Evolutionary conservation across 768 basidiomycete species (phyloP), one percentile per base, ranked within the genome.

Genomic region (Multifurca ochricompacta): DNA sequence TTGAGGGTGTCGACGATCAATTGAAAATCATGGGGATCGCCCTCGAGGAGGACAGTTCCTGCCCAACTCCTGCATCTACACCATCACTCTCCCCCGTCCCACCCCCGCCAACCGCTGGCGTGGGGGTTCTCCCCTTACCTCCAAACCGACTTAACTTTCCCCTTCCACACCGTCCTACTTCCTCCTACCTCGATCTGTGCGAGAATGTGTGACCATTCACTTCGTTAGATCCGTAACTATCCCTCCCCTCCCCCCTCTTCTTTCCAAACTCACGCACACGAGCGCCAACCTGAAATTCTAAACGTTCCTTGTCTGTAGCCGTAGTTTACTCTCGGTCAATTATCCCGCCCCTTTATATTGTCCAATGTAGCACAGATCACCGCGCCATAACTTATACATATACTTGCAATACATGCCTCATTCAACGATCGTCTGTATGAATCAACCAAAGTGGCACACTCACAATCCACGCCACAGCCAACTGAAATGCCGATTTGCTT

Each of bases 141-240:
- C 21, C 32, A 2, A 13, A 7, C n/a, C 30, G 56, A 37, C 50
- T 48, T 19, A 8, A 57, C 6, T 40, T 45, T 6, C 45, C 50
- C 7, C 50, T 56, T 36, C 55, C 56, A 11, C 56, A 57, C 16
- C 50, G 39, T 2, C 56, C 56, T 3, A 44, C 34, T 2, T 37
- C 45, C 4, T 47, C 50, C 23, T 28, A 21, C 19, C 21, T 19
- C 19, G 40, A 48, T 48, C 5, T 6, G 14, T 34, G 27, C 4
- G 50, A 52, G 19, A 30, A 35, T 3, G 45, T 52, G 31, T 57
- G 28, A 57, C 5, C 11, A 36, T 14, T 25, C 4, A 1, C 16
- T 48, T 4, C 25, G 30, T 10, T 2, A 36, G 27, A 25, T n/a
- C 23, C 4, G 18, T 10, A 27, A 19, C 7, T 11, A 3, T 25